Evolutionary conservation across 2,329 filamentous ascomycete genomes (phyloP), one percentile per base, ranked within the genome.

Genomic region (Periglandula ipomoeae): DNA sequence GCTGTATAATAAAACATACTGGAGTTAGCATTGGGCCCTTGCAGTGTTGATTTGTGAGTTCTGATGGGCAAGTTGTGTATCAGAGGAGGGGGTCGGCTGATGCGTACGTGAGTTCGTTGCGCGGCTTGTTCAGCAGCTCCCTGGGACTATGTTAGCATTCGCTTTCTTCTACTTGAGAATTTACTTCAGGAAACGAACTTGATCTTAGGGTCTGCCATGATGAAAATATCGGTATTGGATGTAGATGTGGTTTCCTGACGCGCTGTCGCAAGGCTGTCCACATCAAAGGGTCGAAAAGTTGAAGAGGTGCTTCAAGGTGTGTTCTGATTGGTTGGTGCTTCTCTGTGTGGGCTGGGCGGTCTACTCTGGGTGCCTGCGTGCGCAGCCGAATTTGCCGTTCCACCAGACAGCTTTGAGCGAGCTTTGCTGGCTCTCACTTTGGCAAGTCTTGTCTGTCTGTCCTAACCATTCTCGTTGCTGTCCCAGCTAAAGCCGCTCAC

Each of bases 51-150:
- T 40, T 26, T n/a, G 50, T 44, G 51, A 56, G 51, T 54, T 41
- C 46, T 50, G 34, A 50, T 47, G 46, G 48, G 51, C 46, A 32
- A 41, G 52, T 11, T 5, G n/a, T 42, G 49, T 43, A 49, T 49
- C 43, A 49, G 46, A 23, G 44, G 51, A 44, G 54, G 51, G 44
- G 44, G 43, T 41, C n/a, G 8, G n/a, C 15, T 50, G 52, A 49
- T 51, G 78, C 85, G 59, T 82, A 94, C 89, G 89, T 95, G 70
- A 95, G 85, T 66, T 96, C 90, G 62, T 78, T 82, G 70, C 89
- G 87, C 56, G 88, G 84, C 78, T 95, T 95, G 67, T 80, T 84
- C 56, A 94, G 81, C 62, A 95, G 82, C 69, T 95, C 89, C 71
- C 89, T 94, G 65, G 52, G 51, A 15, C 45, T 9, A 10, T 22